Conservation (phyloP, 768 basidiomycete genomes). For the Mycena olivaceomarginata region DNA sequence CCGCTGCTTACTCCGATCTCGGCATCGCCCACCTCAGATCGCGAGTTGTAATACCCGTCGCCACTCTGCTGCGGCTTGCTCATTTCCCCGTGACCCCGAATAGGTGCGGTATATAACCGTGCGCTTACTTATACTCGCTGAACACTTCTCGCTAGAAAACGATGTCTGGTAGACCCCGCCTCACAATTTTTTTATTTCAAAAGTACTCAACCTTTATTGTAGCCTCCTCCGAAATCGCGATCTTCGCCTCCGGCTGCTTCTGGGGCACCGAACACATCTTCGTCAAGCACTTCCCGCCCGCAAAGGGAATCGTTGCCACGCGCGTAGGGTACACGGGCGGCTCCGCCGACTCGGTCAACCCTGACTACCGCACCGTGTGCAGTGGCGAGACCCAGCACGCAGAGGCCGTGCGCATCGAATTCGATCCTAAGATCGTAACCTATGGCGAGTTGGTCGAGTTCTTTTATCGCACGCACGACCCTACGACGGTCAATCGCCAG, state of each 20-base stretch:
- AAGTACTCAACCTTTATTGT: neutral
- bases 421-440: conserved; percentile 74
- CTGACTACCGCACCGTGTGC: conserved; percentile 78
- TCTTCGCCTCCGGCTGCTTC: conserved; percentile 66
- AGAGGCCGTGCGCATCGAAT: conserved; percentile 81
- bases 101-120: neutral
- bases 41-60: too few relatives aligned
- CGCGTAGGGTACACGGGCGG: conserved; percentile 79
- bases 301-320: conserved; percentile 72
- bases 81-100: neutral
- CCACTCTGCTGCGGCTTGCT: neutral
- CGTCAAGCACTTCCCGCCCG: conserved; percentile 68
- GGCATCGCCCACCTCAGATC: too few relatives aligned
- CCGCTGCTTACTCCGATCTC: neutral
- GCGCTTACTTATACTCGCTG: neutral
- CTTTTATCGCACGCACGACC: conserved; percentile 87
- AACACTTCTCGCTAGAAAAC: neutral
- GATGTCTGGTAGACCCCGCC: neutral
- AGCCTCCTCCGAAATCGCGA: conserved; percentile 28
- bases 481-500: conserved; percentile 78
- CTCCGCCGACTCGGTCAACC: conserved; percentile 58
- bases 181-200: neutral
- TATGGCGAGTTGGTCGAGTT: conserved; percentile 87
- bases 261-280: conserved; percentile 82
- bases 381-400: conserved; percentile 80